Conservation (phyloP, 1,139 yeast species). For the Sugiyamaella xylanicola region DNA sequence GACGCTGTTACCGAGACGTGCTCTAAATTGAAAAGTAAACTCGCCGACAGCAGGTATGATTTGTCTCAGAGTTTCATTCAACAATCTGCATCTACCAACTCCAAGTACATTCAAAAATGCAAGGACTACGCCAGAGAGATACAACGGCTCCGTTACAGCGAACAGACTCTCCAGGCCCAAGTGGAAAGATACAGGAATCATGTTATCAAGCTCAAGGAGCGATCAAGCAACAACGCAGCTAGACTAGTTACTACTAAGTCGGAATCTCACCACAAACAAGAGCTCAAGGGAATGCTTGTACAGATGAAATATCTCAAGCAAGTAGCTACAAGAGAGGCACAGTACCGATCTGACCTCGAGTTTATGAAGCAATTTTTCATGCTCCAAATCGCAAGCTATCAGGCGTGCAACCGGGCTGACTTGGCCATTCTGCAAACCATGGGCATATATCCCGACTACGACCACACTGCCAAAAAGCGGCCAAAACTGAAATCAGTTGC, state of each 20-base stretch:
- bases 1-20: conserved; percentile 21
- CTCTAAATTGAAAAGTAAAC: conserved; percentile 15
- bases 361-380: conserved; percentile 55
- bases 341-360: conserved; percentile 52
- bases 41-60: background rate
- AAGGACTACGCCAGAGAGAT: conserved; percentile 11
- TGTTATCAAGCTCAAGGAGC: conserved; percentile 32
- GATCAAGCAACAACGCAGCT: conserved; percentile 14
- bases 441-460: conserved; percentile 57
- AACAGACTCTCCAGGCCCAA: conserved; percentile 10
- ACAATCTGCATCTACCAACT: background rate
- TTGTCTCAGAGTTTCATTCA: conserved; percentile 8
- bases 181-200: conserved; percentile 12
- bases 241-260: conserved; percentile 17
- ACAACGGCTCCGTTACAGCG: conserved; percentile 2
- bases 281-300: conserved; percentile 27
- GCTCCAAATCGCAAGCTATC: conserved; percentile 51
- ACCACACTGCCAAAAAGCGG: conserved; percentile 26
- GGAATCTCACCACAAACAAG: conserved; percentile 13
- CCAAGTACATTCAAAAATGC: conserved; percentile 13
- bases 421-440: conserved; percentile 49
- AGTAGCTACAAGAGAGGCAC: conserved; percentile 36
- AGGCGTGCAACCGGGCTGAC: conserved; percentile 47
- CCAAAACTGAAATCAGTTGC: conserved; percentile 45
- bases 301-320: conserved; percentile 32